phyloP scores from a whole-genome alignment of 2,329 filamentous ascomycete species.

The Blumeria graminis region DNA sequence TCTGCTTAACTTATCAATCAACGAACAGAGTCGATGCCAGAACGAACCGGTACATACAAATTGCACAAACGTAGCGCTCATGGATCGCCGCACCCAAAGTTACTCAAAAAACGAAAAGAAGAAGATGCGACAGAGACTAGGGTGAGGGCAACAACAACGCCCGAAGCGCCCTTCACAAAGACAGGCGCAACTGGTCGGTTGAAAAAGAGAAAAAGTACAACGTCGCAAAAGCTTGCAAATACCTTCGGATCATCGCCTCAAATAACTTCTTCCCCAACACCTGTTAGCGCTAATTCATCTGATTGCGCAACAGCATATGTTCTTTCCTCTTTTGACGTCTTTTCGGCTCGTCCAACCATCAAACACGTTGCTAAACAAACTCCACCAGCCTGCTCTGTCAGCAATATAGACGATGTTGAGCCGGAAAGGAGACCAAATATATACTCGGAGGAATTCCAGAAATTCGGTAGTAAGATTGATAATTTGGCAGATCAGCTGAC shows the following conservation, averaged over 20 bases:
- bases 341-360: slow-evolving; percentile 66
- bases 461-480: slow-evolving; percentile 37
- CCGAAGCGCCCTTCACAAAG: slow-evolving; percentile 27
- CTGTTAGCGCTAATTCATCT: slow-evolving; percentile 49
- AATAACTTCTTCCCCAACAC: slow-evolving; percentile 47
- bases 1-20: too few relatives aligned
- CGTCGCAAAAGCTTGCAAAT: slow-evolving; percentile 24
- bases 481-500: slow-evolving; percentile 66
- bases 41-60: too few relatives aligned
- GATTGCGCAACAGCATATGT: slow-evolving; percentile 51
- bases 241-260: slow-evolving; percentile 45
- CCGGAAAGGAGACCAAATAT: slow-evolving; percentile 28
- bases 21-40: too few relatives aligned
- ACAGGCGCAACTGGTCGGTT: slow-evolving; percentile 30
- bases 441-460: slow-evolving; percentile 31
- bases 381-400: slow-evolving; percentile 20
- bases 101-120: slow-evolving; percentile 52
- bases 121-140: slow-evolving; percentile 66
- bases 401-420: slow-evolving; percentile 18
- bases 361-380: slow-evolving; percentile 41
- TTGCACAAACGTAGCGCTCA: slow-evolving; percentile 36
- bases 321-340: slow-evolving; percentile 54
- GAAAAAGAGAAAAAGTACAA: slow-evolving; percentile 39
- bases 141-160: slow-evolving; percentile 50
- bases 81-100: slow-evolving; percentile 40